These are phyloP conservation scores for Claviceps sp. DNA, from an alignment of 2,329 filamentous ascomycete genomes.

Conservation along the genomic window DNA sequence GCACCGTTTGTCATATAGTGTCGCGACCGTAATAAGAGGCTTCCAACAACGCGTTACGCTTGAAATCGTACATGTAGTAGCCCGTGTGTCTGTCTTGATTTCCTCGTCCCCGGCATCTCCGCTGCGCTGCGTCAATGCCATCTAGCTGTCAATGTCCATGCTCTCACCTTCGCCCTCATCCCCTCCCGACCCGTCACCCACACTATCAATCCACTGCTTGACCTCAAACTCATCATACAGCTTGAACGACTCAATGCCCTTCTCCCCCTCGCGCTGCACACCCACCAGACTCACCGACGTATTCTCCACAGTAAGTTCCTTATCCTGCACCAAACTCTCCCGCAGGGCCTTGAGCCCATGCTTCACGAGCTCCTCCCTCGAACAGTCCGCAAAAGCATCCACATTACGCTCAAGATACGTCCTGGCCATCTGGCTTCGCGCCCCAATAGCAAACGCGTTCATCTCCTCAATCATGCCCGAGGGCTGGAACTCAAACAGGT, in stretches of 20 bases:
- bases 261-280: conserved; percentile 32
- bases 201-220: conserved; percentile 69
- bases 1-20: not conserved
- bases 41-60: conserved; percentile 10
- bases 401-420: conserved; percentile 93
- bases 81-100: not conserved
- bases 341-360: conserved; percentile 87
- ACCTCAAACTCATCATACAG: conserved; percentile 84
- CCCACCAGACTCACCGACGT: conserved; percentile 84
- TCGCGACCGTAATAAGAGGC: not conserved
- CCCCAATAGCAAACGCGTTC: conserved; percentile 89
- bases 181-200: conserved; percentile 37
- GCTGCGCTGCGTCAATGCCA: conserved; percentile 2
- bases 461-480: conserved; percentile 95
- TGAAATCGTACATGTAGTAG: conserved; percentile 25
- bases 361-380: conserved; percentile 73
- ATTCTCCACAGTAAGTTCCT: conserved; percentile 94
- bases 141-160: conserved; percentile 25
- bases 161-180: conserved; percentile 21
- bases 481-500: conserved; percentile 97
- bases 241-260: conserved; percentile 66
- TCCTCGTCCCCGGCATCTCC: not conserved
- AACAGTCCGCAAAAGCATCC: conserved; percentile 64
- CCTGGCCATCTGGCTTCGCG: conserved; percentile 90
- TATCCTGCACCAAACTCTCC: conserved; percentile 92